Base-by-base conservation (phyloP, 2,329 filamentous ascomycete genomes). In the Hypoxylon sp. region DNA sequence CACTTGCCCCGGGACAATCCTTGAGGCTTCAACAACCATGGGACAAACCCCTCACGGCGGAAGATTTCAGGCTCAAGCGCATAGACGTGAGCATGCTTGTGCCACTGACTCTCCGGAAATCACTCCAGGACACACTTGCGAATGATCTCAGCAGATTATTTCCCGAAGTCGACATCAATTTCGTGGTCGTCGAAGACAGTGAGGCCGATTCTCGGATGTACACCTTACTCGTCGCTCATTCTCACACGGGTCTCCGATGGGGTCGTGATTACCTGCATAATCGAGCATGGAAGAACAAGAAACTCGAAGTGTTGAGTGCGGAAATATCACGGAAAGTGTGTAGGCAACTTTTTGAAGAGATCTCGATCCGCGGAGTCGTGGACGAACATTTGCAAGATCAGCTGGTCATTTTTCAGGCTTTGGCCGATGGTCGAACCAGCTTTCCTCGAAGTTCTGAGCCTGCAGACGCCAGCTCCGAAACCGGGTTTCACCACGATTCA, bases 311-410 rank as follows among this genome's bases (percentile, higher is more conserved):
- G 27, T 46, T 78, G n/a, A 65, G 65, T 13, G 62, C 54, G 2
- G 70, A 75, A 35, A 68, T 82, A 6, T 73, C 79, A 4, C 64
- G 68, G 17, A 72, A 69, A n/a, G 66, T 84, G 3, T 75, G 76
- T 30, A 68, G 66, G 35, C 71, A 73, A 2, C 68, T 85, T 13
- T 70, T 71, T 44, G 64, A 70, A 2, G 80, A 83, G 58, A 67
- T 80, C 1, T 63, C 64, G 5, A 60, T 69, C 1, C 70, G 74
- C 2, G 76, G 80, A 0, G 71, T 76, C 2, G 77, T 82, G 5
- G 83, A 87, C 55, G 73, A 79, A 57, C 75, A 78, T 61, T 71
- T 86, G 9, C 81, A 86, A 67, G 84, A 86, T 65, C 83, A 87
- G 65, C 61, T 87, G 16, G 70, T 86, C 2, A 71, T 82, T 12